phyloP scores from a whole-genome alignment of 345 rosid species.

The Raphanus sativus region DNA sequence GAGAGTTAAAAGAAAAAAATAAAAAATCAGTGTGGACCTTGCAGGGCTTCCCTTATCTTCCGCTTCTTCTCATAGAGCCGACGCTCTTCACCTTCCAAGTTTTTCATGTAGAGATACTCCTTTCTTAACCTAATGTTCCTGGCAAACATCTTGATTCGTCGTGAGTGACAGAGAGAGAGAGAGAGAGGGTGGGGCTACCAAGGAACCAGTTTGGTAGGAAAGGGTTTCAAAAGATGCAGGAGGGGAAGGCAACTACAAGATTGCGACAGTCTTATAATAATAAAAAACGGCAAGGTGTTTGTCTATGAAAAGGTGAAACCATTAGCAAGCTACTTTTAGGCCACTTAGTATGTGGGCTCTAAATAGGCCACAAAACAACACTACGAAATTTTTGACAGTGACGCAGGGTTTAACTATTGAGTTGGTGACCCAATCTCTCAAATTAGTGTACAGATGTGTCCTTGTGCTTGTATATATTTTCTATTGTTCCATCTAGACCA shows the following conservation, averaged over 20 bases:
- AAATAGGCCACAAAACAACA: neutral
- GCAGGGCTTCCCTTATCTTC: slow-evolving; percentile 77
- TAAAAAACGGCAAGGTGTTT: slow-evolving; percentile 20
- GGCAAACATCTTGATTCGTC: slow-evolving; percentile 47
- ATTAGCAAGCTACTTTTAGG: neutral
- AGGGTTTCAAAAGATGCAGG: slow-evolving; percentile 20
- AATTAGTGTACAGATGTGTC: too few relatives aligned
- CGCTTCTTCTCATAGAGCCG: slow-evolving; percentile 73
- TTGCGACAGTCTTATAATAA: neutral
- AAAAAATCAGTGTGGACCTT: slow-evolving; percentile 43
- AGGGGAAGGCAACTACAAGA: neutral
- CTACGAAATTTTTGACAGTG: too few relatives aligned
- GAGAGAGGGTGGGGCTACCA: slow-evolving; percentile 7
- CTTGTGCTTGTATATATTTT: too few relatives aligned
- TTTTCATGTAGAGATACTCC: slow-evolving; percentile 84
- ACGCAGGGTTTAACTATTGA: too few relatives aligned
- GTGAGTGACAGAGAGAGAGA: neutral
- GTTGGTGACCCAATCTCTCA: too few relatives aligned
- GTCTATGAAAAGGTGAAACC: neutral
- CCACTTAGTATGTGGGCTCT: neutral
- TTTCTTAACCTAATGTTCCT: slow-evolving; percentile 71
- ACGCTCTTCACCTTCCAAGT: slow-evolving; percentile 88
- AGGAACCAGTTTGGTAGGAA: neutral
- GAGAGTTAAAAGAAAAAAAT: neutral
- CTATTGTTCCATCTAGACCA: too few relatives aligned